Percentiles rank a stretch among this genome's conserved stretches.
phyloP scores from a whole-genome alignment of 495 filamentous ascomycete genomes.

The Entonaema liquescens region DNA sequence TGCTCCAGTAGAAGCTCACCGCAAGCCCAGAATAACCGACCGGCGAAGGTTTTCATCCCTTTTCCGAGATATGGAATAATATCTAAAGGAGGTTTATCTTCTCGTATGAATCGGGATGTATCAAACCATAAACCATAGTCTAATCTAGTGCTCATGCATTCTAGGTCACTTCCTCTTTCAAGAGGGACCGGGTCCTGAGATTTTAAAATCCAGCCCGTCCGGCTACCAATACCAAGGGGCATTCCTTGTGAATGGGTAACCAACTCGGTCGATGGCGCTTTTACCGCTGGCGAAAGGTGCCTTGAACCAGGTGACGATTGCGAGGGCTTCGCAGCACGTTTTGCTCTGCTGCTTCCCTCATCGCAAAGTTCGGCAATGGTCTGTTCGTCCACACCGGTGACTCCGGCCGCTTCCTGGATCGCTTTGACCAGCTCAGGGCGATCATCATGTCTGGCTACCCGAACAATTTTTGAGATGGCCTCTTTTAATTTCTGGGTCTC shows the following conservation, averaged over 20 bases:
- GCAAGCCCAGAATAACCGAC: conserved; percentile 34
- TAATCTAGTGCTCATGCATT: conserved; percentile 16
- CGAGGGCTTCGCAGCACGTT: neutral
- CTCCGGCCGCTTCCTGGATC: conserved; percentile 30
- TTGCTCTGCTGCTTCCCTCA: neutral
- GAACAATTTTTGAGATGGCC: conserved; percentile 30
- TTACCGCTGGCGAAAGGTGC: neutral
- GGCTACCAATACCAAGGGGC: neutral
- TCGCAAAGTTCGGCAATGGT: neutral
- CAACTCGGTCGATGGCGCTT: neutral
- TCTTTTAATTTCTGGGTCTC: conserved; percentile 31
- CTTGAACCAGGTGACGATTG: neutral
- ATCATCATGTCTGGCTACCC: conserved; percentile 16
- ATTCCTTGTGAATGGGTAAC: neutral
- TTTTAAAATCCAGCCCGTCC: conserved; percentile 7
- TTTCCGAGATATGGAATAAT: conserved; percentile 36
- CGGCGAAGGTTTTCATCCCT: conserved; percentile 32
- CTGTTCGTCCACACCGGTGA: conserved; percentile 15
- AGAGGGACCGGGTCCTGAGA: neutral
- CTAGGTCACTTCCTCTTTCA: neutral
- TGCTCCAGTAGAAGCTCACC: conserved; percentile 24
- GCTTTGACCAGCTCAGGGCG: conserved; percentile 23
- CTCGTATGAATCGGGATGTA: conserved; percentile 16
- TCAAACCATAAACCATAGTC: conserved; percentile 41
- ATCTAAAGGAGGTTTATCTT: conserved; percentile 20